Percentiles rank a stretch among this genome's conserved stretches.
These are phyloP conservation scores for Fusarium irregulare DNA, from an alignment of 2,329 filamentous ascomycete species.

Conservation along the genomic window DNA sequence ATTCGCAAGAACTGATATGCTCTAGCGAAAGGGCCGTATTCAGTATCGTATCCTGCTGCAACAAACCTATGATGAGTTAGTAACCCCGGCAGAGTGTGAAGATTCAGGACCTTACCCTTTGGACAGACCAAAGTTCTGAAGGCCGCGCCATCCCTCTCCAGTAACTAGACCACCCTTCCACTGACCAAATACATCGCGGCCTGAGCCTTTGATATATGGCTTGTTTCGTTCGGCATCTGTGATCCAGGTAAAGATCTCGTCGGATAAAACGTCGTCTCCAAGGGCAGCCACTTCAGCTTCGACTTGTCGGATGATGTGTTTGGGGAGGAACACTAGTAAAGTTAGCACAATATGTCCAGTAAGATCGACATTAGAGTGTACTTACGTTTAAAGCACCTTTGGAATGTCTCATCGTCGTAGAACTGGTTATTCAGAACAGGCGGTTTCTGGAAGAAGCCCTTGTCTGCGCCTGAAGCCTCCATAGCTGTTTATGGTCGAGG, in stretches of 20 bases:
- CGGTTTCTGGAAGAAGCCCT: conserved; percentile 67
- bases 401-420: conserved; percentile 64
- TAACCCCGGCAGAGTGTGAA: no score
- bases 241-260: conserved; percentile 66
- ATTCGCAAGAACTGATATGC: conserved; percentile 68
- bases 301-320: conserved; percentile 52
- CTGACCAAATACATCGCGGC: conserved; percentile 71
- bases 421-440: conserved; percentile 67
- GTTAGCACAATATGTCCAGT: not conserved
- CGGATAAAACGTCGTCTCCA: conserved; percentile 64
- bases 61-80: conserved; percentile 56
- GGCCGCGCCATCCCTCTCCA: conserved; percentile 72
- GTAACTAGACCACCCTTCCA: conserved; percentile 70
- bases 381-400: conserved; percentile 64
- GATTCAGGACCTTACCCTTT: conserved; percentile 57
- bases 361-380: not conserved
- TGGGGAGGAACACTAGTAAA: conserved; percentile 61
- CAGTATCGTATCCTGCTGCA: conserved; percentile 68
- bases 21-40: conserved; percentile 63
- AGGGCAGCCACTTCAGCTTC: conserved; percentile 60
- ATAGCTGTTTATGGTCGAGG: conserved; percentile 44
- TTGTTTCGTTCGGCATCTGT: conserved; percentile 74
- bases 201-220: conserved; percentile 67
- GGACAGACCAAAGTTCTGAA: conserved; percentile 68
- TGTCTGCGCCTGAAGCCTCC: conserved; percentile 59